Percentiles rank a stretch among this genome's conserved stretches.
Conservation (phyloP, 108 stramenopile species). For the Epithemia pelagica region DNA sequence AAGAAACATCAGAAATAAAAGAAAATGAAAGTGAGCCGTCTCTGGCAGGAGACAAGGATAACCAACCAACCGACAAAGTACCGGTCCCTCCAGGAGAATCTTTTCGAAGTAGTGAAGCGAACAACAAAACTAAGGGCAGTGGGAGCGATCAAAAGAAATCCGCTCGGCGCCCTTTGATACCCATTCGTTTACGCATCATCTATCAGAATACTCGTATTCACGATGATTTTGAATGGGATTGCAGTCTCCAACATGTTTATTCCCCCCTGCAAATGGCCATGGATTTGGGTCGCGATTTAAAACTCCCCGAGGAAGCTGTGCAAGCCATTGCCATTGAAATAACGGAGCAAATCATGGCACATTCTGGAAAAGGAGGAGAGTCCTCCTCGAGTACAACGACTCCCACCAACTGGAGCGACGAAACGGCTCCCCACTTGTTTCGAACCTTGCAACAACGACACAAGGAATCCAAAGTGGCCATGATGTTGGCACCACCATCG, state of each 20-base stretch:
- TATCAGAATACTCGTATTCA: slow-evolving; percentile 28
- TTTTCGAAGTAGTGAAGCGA: neutral
- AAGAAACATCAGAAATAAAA: too few relatives aligned
- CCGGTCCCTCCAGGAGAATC: neutral
- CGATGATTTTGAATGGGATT: slow-evolving; percentile 57
- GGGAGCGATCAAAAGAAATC: neutral
- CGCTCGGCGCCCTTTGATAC: slow-evolving; percentile 5
- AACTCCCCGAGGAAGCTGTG: slow-evolving; percentile 56
- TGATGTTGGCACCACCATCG: neutral
- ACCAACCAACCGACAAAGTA: neutral
- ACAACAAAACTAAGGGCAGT: neutral
- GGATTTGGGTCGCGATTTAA: slow-evolving; percentile 52
- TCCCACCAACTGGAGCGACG: slow-evolving; percentile 3
- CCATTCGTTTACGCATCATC: slow-evolving; percentile 35
- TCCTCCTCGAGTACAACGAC: neutral
- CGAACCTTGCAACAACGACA: neutral
- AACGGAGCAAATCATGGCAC: slow-evolving; percentile 43
- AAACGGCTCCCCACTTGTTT: neutral
- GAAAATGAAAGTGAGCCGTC: neutral
- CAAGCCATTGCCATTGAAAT: slow-evolving; percentile 46
- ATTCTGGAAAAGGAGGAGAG: neutral
- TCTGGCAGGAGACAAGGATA: too few relatives aligned
- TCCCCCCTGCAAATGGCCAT: slow-evolving; percentile 45
- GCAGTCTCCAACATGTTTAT: slow-evolving; percentile 19
- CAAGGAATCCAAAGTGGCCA: neutral